Evolutionary conservation across 2,329 filamentous ascomycete species (phyloP), one percentile per base, ranked within the genome.

Genomic region (Colletotrichum destructivum): DNA sequence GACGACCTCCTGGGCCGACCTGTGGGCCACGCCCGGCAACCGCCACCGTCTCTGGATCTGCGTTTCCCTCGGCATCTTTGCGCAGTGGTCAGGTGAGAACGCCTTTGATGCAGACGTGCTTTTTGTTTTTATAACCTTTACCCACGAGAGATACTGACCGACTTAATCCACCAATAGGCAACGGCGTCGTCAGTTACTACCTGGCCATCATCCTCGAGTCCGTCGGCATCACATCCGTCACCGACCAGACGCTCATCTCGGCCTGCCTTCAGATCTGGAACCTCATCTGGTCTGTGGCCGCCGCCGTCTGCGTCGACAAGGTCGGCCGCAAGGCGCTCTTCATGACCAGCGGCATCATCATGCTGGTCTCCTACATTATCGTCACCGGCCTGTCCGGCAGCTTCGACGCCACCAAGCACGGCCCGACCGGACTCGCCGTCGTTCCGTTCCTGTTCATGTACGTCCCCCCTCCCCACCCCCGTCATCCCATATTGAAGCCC

Each of bases 181-280:
- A 89, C 62, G 88, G 85, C 69, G 84, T 90, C 59, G 87, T 90
- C 75, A 87, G 84, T 1, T 84, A 84, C 74, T 84, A 84, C 61
- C 77, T 84, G 56, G 74, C 76, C 44, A 75, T 79, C n/a, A 78
- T 84, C 35, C 77, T 84, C 15, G 49, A 55, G 35, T 71, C 64
- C 13, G 69, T 68, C 15, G 69, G 69, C 23, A 80, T 83, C 12
- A 62, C 59, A 1, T 77, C 81, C 18, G 74, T 80, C 5, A 75
- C 79, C 35, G 77, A 78, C 2, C 82, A 85, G 75, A 80, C 80
- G 18, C 74, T 81, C 55, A 85, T 85, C 75, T 68, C 64, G 2
- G 69, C 57, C 21, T 71, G 64, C 26, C 47, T 71, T 7, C 69
- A 71, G 31, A 63, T 71, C 26, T 64, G 69, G 69, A 71, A 71